Evolutionary conservation across 1,284 basidiomycete species (phyloP).

Genomic region (Cutaneotrichosporon dermatis): DNA sequence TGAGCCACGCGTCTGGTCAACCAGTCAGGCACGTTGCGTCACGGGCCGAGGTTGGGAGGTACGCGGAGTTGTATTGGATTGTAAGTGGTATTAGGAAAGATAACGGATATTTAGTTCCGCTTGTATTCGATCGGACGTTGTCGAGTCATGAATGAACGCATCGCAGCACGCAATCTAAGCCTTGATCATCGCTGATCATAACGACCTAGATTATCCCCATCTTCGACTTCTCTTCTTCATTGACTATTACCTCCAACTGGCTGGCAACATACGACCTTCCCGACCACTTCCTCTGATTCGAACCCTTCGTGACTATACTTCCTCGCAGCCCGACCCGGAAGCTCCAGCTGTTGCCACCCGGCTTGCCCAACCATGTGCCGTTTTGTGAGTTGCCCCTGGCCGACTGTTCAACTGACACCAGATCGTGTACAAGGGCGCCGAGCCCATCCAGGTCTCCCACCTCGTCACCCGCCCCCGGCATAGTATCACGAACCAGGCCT

Average conservation of each 20-base stretch:
- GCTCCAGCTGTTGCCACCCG: background rate
- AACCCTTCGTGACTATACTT: background rate
- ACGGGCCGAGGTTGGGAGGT: background rate
- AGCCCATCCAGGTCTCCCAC: conserved; percentile 81
- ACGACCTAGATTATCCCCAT: no score
- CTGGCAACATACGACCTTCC: no score
- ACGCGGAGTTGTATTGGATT: no score
- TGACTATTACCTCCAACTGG: no score
- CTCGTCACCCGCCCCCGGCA: conserved; percentile 87
- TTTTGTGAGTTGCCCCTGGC: conserved; percentile 54
- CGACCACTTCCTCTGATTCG: no score
- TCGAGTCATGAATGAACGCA: no score
- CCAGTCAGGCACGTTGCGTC: background rate
- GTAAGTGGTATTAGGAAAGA: no score
- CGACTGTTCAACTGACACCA: conserved; percentile 13
- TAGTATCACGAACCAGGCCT: conserved; percentile 93
- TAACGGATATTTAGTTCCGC: background rate
- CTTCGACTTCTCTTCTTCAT: no score
- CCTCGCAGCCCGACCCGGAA: background rate
- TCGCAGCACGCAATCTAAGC: no score
- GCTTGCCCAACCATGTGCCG: conserved; percentile 61
- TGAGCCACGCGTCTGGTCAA: no score
- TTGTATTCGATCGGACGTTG: no score
- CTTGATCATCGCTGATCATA: no score
- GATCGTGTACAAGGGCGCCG: conserved; percentile 76